Percentiles rank a stretch among this genome's conserved stretches.
Evolutionary conservation across 2,329 filamentous ascomycete species (phyloP).

Genomic region (Dryadomyces sulphureus): DNA sequence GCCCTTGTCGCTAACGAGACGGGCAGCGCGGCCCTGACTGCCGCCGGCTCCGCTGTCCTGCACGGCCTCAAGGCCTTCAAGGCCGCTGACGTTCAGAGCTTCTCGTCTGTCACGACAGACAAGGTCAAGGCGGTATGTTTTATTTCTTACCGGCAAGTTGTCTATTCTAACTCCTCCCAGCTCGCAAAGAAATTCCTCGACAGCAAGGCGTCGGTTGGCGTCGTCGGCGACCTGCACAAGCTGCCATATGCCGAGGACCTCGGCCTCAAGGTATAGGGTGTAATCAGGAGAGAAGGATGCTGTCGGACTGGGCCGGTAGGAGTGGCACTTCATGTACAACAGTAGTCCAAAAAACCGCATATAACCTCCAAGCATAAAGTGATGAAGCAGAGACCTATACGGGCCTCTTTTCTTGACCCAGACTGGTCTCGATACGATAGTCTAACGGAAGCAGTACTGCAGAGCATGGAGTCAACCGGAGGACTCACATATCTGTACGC

Average conservation of each 20-base stretch:
- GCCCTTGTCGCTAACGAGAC: conserved; percentile 71
- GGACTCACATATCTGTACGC: too few relatives aligned
- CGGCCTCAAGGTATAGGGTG: conserved; percentile 72
- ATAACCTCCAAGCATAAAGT: too few relatives aligned
- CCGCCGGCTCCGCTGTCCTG: conserved; percentile 66
- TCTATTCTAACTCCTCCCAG: conserved; percentile 28
- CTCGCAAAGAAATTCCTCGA: conserved; percentile 77
- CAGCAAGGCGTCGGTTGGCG: conserved; percentile 74
- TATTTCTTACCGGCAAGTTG: too few relatives aligned
- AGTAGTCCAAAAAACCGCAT: conserved; percentile 3
- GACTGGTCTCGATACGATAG: neutral
- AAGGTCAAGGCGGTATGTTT: conserved; percentile 68
- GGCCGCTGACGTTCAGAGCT: conserved; percentile 2
- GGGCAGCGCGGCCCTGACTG: conserved; percentile 67
- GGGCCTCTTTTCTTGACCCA: neutral
- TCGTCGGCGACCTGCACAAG: conserved; percentile 81
- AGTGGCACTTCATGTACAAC: conserved; percentile 9
- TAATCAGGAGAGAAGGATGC: neutral
- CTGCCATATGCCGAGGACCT: conserved; percentile 91
- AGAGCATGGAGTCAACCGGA: too few relatives aligned
- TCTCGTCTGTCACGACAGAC: conserved; percentile 63
- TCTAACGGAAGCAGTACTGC: too few relatives aligned
- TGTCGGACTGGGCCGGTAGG: neutral
- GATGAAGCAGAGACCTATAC: too few relatives aligned
- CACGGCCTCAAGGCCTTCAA: conserved; percentile 40